Evolutionary conservation across 345 rosid genomes (phyloP).

Genomic region (Eucalyptus dawsonii): DNA sequence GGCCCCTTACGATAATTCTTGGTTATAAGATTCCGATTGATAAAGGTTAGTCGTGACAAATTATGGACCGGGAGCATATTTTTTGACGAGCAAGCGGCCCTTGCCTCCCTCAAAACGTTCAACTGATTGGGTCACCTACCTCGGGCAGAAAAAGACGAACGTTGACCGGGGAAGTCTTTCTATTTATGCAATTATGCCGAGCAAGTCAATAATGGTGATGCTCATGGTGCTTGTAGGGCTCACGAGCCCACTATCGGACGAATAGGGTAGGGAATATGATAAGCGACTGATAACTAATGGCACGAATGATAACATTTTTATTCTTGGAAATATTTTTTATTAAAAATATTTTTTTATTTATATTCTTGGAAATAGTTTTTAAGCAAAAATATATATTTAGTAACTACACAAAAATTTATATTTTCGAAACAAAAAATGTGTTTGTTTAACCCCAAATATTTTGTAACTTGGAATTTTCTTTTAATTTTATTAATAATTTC

Average conservation of each 20-base stretch:
- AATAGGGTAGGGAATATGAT: background rate
- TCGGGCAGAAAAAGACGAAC: background rate
- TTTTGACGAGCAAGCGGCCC: background rate
- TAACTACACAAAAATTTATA: too few species aligned
- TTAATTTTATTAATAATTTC: too few species aligned
- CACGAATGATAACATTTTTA: fast-evolving
- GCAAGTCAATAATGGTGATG: background rate
- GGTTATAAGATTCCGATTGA: background rate
- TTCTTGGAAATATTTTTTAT: too few species aligned
- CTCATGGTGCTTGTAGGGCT: background rate
- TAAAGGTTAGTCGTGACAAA: background rate
- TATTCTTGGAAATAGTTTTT: too few species aligned
- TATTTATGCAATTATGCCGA: background rate
- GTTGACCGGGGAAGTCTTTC: background rate
- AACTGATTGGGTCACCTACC: background rate
- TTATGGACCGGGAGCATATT: background rate
- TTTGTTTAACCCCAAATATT: too few species aligned
- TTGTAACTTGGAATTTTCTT: too few species aligned
- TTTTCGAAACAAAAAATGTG: fast-evolving
- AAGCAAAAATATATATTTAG: too few species aligned
- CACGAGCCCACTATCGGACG: background rate
- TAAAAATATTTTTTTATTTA: too few species aligned
- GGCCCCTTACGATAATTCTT: background rate
- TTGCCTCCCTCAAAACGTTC: background rate
- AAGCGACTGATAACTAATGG: background rate